A percentile compares a stretch with the other conserved stretches of the same genome.
Evolutionary conservation across 345 rosid species (phyloP).

Genomic region (Raphanus raphanistrum): DNA sequence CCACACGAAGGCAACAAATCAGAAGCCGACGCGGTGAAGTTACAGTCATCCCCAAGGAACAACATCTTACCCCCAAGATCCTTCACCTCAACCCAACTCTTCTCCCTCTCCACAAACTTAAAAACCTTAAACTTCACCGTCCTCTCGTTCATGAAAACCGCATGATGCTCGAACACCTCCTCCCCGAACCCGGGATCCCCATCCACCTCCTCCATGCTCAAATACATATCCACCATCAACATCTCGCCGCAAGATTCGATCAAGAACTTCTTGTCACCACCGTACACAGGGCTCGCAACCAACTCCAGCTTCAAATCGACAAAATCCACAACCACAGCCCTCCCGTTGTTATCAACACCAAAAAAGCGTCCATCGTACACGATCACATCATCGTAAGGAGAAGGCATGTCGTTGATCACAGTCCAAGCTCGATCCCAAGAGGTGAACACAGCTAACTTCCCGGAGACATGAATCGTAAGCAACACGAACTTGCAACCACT

Average conservation of each 20-base stretch:
- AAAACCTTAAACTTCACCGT: slow-evolving; percentile 72
- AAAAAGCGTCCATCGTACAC: slow-evolving; percentile 56
- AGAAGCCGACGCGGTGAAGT: slow-evolving; percentile 58
- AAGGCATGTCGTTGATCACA: slow-evolving; percentile 69
- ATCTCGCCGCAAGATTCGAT: slow-evolving; percentile 72
- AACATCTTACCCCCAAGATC: slow-evolving; percentile 58
- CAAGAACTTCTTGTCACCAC: slow-evolving; percentile 89
- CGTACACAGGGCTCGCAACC: slow-evolving; percentile 57
- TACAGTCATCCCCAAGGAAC: slow-evolving; percentile 87
- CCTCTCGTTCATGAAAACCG: slow-evolving; percentile 59
- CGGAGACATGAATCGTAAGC: slow-evolving; percentile 89
- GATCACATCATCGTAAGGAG: slow-evolving; percentile 84
- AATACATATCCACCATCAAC: slow-evolving; percentile 79
- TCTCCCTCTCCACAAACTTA: slow-evolving; percentile 45
- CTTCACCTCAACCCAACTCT: slow-evolving; percentile 58
- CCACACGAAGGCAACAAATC: slow-evolving; percentile 46
- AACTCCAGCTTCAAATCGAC: slow-evolving; percentile 33
- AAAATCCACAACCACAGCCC: slow-evolving; percentile 59
- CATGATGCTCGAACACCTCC: slow-evolving; percentile 43
- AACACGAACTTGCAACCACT: slow-evolving; percentile 47
- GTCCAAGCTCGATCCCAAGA: slow-evolving; percentile 64
- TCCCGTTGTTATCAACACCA: slow-evolving; percentile 77
- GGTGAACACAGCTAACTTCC: slow-evolving; percentile 74
- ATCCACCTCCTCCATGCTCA: slow-evolving; percentile 58
- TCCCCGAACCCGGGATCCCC: slow-evolving; percentile 36